These are phyloP conservation scores for Cicer judaicum DNA, from an alignment of 306 rosid genomes.

Conservation along the genomic window DNA sequence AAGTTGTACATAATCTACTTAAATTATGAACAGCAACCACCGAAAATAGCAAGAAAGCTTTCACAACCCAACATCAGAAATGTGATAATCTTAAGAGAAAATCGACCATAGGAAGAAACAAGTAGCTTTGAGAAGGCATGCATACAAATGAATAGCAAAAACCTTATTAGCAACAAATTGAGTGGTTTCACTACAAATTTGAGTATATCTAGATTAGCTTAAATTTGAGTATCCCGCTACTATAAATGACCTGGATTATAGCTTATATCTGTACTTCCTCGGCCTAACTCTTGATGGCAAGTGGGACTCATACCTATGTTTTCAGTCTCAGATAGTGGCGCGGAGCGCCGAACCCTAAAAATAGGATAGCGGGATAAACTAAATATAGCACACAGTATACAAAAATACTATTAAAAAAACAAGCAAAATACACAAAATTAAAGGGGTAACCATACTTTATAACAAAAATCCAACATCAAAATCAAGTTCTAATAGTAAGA, in stretches of 20 bases:
- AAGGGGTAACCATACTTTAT: no score
- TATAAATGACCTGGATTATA: neutral
- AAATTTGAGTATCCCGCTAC: no score
- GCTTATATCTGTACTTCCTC: neutral
- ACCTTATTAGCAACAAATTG: neutral
- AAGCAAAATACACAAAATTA: no score
- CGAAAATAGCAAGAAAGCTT: neutral
- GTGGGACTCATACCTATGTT: neutral
- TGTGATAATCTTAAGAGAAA: neutral
- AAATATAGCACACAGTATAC: no score
- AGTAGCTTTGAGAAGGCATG: neutral
- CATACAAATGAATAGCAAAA: neutral
- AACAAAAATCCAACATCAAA: no score
- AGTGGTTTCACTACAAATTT: neutral
- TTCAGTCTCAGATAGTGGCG: no score
- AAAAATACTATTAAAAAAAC: no score
- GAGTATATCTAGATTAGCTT: neutral
- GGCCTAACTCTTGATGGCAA: neutral
- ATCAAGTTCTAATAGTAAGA: no score
- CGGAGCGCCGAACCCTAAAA: no score
- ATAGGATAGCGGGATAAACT: no score
- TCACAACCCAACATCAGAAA: neutral
- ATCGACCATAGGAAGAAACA: neutral
- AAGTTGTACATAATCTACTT: neutral
- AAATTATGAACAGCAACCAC: neutral